These are phyloP conservation scores for Silene conica DNA, from an alignment of 148 eudicot genomes.

Conservation along the genomic window DNA sequence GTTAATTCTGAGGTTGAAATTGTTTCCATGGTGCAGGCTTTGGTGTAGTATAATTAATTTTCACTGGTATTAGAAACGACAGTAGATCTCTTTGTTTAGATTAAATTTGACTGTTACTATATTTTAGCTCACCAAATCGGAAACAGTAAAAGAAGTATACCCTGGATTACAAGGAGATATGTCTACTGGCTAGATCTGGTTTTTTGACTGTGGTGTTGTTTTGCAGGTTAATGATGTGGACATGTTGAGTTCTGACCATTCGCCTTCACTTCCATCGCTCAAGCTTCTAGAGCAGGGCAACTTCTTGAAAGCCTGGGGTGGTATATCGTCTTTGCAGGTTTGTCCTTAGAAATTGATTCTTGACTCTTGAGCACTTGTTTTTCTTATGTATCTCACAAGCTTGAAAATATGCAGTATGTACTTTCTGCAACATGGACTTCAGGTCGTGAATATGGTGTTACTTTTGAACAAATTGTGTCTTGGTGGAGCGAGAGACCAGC, in stretches of 20 bases:
- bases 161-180: too few relatives aligned
- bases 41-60: too few relatives aligned
- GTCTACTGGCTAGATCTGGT: neutral
- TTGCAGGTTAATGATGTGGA: slow-evolving; percentile 79
- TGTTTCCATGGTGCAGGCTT: too few relatives aligned
- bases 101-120: too few relatives aligned
- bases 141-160: too few relatives aligned
- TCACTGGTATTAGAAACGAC: too few relatives aligned
- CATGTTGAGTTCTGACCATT: slow-evolving; percentile 97
- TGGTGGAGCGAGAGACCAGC: slow-evolving; percentile 99
- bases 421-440: slow-evolving; percentile 92
- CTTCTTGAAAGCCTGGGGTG: slow-evolving; percentile 97
- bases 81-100: too few relatives aligned
- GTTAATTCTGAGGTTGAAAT: neutral
- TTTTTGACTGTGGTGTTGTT: slow-evolving; percentile 10
- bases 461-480: slow-evolving; percentile 64
- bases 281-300: slow-evolving; percentile 75
- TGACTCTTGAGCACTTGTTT: neutral
- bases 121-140: too few relatives aligned
- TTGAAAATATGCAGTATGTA: slow-evolving; percentile 51
- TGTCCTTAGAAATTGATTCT: slow-evolving; percentile 4
- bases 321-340: slow-evolving; percentile 95
- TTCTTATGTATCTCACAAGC: neutral
- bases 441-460: slow-evolving; percentile 74
- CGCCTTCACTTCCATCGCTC: slow-evolving; percentile 73